phyloP scores from a whole-genome alignment of 192 early-diverging fungal genomes.

The Mortierella claussenii region DNA sequence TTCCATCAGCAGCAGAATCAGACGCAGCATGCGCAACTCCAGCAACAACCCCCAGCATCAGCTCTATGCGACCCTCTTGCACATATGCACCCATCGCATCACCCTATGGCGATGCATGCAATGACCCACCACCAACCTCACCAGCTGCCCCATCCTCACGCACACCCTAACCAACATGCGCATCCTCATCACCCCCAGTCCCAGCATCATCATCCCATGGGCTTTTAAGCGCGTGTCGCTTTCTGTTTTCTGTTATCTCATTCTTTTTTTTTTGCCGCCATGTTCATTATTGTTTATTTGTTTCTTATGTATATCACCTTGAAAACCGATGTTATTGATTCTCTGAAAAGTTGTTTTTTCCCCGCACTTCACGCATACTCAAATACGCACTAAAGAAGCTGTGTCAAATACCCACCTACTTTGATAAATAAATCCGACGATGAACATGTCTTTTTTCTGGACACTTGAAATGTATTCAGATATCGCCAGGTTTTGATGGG shows the following conservation, averaged over 20 bases:
- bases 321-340: neutral
- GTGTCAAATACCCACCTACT: too few species aligned
- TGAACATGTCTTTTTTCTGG: too few species aligned
- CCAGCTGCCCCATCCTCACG: conserved; percentile 43
- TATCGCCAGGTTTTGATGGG: too few species aligned
- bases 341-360: neutral
- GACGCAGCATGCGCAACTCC: conserved; percentile 11
- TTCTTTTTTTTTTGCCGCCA: neutral
- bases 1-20: conserved; percentile 36
- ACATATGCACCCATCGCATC: conserved; percentile 32
- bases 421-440: too few species aligned
- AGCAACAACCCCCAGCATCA: conserved; percentile 10
- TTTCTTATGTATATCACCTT: neutral
- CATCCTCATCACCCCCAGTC: conserved; percentile 30
- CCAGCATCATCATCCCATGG: conserved; percentile 42
- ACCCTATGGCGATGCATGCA: conserved; percentile 21
- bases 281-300: conserved; percentile 1
- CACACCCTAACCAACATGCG: conserved; percentile 40
- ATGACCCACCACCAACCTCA: conserved; percentile 46
- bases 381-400: too few species aligned
- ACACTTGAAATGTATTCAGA: too few species aligned
- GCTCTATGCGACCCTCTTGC: conserved; percentile 35
- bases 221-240: conserved; percentile 36
- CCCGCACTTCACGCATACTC: too few species aligned
- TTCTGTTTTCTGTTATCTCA: neutral